Evolutionary conservation across 768 basidiomycete species (phyloP).

Genomic region (Thelephora ganbajun): DNA sequence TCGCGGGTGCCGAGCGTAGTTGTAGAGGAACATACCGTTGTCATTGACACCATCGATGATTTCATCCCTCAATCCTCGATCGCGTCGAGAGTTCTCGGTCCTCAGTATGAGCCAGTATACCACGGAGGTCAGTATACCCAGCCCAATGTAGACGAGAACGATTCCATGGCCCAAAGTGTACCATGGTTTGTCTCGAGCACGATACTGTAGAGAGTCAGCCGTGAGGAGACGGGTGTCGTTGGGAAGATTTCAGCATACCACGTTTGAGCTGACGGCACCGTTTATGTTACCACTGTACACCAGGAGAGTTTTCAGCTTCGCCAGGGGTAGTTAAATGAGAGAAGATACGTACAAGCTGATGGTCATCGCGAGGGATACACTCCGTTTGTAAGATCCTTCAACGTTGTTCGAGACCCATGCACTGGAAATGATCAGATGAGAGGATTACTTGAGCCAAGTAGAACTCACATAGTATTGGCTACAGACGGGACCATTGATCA

Average conservation of each 20-base stretch:
- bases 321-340: background rate
- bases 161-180: constrained; percentile 50
- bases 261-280: constrained; percentile 65
- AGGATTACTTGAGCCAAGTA: background rate
- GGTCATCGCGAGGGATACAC: constrained; percentile 55
- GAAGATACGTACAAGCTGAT: constrained; percentile 39
- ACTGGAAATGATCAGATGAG: constrained; percentile 11
- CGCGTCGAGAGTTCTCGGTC: constrained; percentile 50
- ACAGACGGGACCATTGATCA: background rate
- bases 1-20: background rate
- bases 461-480: constrained; percentile 46
- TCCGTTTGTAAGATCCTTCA: constrained; percentile 66
- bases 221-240: too few relatives aligned
- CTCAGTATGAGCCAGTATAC: constrained; percentile 29
- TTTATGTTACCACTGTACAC: constrained; percentile 49
- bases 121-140: constrained; percentile 40
- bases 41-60: constrained; percentile 38
- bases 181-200: constrained; percentile 51
- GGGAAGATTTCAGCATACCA: too few relatives aligned
- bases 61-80: constrained; percentile 56
- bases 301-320: background rate
- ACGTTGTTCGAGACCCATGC: constrained; percentile 56
- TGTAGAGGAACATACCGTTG: constrained; percentile 15
- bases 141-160: constrained; percentile 57
- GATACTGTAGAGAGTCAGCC: constrained; percentile 49